A percentile compares a stretch with the other conserved stretches of the same genome.
phyloP scores from a whole-genome alignment of 2,329 filamentous ascomycete species.

The Paramyrothecium sp. region DNA sequence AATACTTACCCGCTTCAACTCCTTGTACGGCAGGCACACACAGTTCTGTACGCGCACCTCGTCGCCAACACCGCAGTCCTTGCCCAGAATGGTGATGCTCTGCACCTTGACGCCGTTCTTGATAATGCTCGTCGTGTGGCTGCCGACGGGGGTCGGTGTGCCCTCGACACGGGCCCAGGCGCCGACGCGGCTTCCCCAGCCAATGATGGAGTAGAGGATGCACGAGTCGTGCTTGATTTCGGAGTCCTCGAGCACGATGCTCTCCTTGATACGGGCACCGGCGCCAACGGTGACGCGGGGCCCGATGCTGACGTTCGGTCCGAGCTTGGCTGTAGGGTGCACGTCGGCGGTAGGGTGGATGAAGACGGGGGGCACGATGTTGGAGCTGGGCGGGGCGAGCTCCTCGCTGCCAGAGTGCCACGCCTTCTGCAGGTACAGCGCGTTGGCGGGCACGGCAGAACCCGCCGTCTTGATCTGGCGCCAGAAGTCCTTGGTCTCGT shows the following conservation, averaged over 20 bases:
- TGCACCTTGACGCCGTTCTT: constrained; percentile 99
- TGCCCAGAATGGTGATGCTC: constrained; percentile 95
- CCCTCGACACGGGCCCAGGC: constrained; percentile 99
- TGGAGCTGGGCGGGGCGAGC: constrained; percentile 78
- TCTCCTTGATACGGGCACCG: constrained; percentile 90
- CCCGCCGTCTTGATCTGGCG: constrained; percentile 99
- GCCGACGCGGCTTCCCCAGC: constrained; percentile 92
- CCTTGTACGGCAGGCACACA: constrained; percentile 95
- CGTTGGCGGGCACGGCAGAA: constrained; percentile 94
- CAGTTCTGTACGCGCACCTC: constrained; percentile 97
- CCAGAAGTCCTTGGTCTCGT: constrained; percentile 99
- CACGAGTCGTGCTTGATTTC: constrained; percentile 98
- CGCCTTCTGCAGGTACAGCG: constrained; percentile 92
- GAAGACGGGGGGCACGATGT: constrained; percentile 89
- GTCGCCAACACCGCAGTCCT: constrained; percentile 91
- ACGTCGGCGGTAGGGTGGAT: constrained; percentile 90
- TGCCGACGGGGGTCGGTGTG: constrained; percentile 81
- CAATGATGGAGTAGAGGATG: constrained; percentile 92
- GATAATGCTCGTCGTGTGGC: constrained; percentile 90
- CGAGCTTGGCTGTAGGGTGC: constrained; percentile 93
- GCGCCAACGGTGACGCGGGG: constrained; percentile 83
- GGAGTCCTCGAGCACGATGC: constrained; percentile 89
- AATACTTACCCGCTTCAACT: constrained; percentile 82
- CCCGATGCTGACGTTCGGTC: constrained; percentile 94
- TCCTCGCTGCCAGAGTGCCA: constrained; percentile 77